Evolutionary conservation across 768 basidiomycete species (phyloP), one percentile per base, ranked within the genome.

Genomic region (Suillus discolor): DNA sequence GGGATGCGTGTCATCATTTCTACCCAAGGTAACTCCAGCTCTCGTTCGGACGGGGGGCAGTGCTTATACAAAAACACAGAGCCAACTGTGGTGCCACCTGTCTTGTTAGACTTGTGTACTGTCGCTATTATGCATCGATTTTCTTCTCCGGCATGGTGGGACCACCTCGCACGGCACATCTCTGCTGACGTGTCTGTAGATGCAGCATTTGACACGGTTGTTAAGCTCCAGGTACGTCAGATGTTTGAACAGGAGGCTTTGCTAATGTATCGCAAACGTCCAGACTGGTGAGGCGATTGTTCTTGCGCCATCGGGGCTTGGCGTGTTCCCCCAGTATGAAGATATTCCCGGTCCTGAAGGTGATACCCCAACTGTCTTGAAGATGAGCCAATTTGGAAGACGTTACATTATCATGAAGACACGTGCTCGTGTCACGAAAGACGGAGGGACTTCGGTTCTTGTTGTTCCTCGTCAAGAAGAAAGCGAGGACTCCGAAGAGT

Each of bases 211-310:
- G 84, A 88, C 66, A 79, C 81, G 60, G 81, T 89, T 9, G 87
- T 87, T 6, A 82, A 75, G 45, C 74, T 90, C 13, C 80, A 86
- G 80, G 88, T 88, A 64, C 66, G 72, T 54, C 12, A 23, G n/a
- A 28, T 59, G 25, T 20, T 62, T 28, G 41, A 41, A 16, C 49
- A 31, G 11, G 25, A 16, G 20, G 25, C 6, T 12, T 61, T 49
- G 23, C 36, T 59, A 23, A 16, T 15, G 60, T 13, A 51, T 41
- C 15, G 38, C 61, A 36, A 34, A 65, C 62, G 57, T 62, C 51
- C 11, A 89, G 88, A 89, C 88, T 2, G 88, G 88, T 0, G 80
- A 89, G 71, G 85, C 88, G 0, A 81, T 89, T n/a, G 76, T 89
- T 13, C 79, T 88, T n/a, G 85, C 85, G 9, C 85, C 88, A 3